phyloP scores from a whole-genome alignment of 768 basidiomycete genomes.

The Lactarius vividus region DNA sequence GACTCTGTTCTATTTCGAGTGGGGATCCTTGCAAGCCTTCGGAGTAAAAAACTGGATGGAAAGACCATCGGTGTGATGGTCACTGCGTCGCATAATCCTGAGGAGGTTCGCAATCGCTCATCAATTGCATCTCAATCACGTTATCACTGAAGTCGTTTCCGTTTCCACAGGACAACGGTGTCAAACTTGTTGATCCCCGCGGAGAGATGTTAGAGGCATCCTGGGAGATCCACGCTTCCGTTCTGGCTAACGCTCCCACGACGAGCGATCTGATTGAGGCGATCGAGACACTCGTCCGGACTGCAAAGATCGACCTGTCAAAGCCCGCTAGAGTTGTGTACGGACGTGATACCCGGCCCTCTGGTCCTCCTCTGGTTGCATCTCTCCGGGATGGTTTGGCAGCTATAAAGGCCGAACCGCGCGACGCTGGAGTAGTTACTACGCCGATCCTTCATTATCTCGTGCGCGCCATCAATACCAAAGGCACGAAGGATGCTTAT shows the following conservation, averaged over 20 bases:
- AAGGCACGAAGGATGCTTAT: slow-evolving; percentile 71
- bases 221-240: slow-evolving; percentile 90
- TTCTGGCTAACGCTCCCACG: slow-evolving; percentile 77
- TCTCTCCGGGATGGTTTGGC: slow-evolving; percentile 82
- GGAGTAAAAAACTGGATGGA: slow-evolving; percentile 90
- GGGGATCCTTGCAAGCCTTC: slow-evolving; percentile 82
- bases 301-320: slow-evolving; percentile 70
- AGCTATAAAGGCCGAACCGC: slow-evolving; percentile 63
- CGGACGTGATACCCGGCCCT: slow-evolving; percentile 90
- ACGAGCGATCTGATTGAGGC: slow-evolving; percentile 69
- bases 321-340: slow-evolving; percentile 84
- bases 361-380: slow-evolving; percentile 69
- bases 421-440: slow-evolving; percentile 82
- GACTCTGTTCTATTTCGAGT: slow-evolving; percentile 95
- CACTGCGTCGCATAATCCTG: slow-evolving; percentile 99
- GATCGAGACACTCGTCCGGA: slow-evolving; percentile 59
- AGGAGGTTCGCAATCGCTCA: slow-evolving; percentile 52
- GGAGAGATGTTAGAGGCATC: slow-evolving; percentile 96
- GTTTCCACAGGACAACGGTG: slow-evolving; percentile 83
- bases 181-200: slow-evolving; percentile 94
- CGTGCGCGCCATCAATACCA: slow-evolving; percentile 85
- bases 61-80: slow-evolving; percentile 97
- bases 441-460: slow-evolving; percentile 97
- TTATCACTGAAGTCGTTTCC: slow-evolving; percentile 19
- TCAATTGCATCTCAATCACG: slow-evolving; percentile 1